Conservation (phyloP, 2,329 filamentous ascomycete genomes). For the Cladorrhinum sp. region DNA sequence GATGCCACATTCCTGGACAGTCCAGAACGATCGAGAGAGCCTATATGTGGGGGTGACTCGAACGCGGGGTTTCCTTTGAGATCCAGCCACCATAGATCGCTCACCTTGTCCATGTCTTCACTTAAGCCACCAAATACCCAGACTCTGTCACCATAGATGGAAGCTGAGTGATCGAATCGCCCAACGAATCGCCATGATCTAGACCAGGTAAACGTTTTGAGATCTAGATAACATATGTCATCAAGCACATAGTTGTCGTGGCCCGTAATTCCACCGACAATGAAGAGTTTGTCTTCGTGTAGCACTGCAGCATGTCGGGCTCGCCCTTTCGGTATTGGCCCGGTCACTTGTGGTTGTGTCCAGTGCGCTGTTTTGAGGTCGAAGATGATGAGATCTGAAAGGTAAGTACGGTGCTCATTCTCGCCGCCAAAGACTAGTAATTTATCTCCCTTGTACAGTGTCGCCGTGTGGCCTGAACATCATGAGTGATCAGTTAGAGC, state of each 20-base stretch:
- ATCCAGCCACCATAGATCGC: constrained; percentile 96
- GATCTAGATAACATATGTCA: constrained; percentile 92
- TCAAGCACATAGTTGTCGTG: constrained; percentile 90
- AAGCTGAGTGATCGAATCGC: constrained; percentile 91
- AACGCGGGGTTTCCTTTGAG: constrained; percentile 87
- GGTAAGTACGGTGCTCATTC: constrained; percentile 93
- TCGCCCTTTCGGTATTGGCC: constrained; percentile 81
- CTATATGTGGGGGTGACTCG: constrained; percentile 62
- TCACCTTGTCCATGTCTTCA: constrained; percentile 94
- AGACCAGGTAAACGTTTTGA: constrained; percentile 98
- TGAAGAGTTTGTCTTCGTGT: constrained; percentile 94
- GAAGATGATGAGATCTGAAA: constrained; percentile 94
- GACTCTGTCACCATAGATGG: constrained; percentile 85
- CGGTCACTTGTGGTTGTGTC: constrained; percentile 86
- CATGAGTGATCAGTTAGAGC: constrained; percentile 15
- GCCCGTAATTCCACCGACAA: constrained; percentile 92
- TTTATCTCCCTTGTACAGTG: constrained; percentile 89
- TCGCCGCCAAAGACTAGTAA: constrained; percentile 97
- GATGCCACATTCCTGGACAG: constrained; percentile 44
- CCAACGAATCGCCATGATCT: constrained; percentile 92
- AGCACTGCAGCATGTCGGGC: constrained; percentile 91
- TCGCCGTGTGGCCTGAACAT: constrained; percentile 79
- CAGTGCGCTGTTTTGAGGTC: constrained; percentile 92
- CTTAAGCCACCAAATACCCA: constrained; percentile 97
- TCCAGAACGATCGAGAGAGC: constrained; percentile 48